phyloP scores from a whole-genome alignment of 2,329 filamentous ascomycete species.

The Tolypocladium album region DNA sequence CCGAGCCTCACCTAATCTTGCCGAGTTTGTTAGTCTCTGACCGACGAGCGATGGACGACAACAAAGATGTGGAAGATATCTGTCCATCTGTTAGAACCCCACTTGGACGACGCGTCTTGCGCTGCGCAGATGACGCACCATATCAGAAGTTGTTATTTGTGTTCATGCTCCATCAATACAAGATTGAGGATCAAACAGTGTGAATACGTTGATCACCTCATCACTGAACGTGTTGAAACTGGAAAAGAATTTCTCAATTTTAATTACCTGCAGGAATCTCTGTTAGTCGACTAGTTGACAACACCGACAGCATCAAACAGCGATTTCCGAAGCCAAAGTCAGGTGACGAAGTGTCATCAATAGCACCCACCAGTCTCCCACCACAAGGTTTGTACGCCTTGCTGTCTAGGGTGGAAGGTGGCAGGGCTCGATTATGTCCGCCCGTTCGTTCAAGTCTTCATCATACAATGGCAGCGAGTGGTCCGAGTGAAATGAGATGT shows the following conservation, averaged over 20 bases:
- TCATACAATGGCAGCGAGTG: constrained; percentile 32
- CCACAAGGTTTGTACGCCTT: constrained; percentile 54
- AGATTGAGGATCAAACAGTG: constrained; percentile 44
- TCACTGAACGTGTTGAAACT: constrained; percentile 21
- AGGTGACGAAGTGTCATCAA: constrained; percentile 59
- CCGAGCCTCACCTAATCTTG: background rate
- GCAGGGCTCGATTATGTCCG: constrained; percentile 53
- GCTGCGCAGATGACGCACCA: constrained; percentile 18
- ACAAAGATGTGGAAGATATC: background rate
- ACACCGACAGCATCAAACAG: constrained; percentile 14
- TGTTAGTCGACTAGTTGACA: constrained; percentile 18
- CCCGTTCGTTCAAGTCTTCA: constrained; percentile 60
- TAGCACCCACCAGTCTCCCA: constrained; percentile 38
- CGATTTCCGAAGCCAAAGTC: constrained; percentile 31
- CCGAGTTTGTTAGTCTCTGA: constrained; percentile 1
- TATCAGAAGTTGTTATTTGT: constrained; percentile 42
- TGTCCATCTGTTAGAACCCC: background rate
- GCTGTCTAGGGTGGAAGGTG: constrained; percentile 37
- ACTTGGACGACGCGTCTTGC: background rate
- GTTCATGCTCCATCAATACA: constrained; percentile 37
- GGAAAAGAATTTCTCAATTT: constrained; percentile 8
- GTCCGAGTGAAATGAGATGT: background rate
- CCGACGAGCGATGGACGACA: background rate
- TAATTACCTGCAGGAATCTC: constrained; percentile 21
- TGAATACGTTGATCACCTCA: constrained; percentile 44